Evolutionary conservation across 495 filamentous ascomycete species (phyloP), one percentile per base, ranked within the genome.

Genomic region (Xylona heveae): DNA sequence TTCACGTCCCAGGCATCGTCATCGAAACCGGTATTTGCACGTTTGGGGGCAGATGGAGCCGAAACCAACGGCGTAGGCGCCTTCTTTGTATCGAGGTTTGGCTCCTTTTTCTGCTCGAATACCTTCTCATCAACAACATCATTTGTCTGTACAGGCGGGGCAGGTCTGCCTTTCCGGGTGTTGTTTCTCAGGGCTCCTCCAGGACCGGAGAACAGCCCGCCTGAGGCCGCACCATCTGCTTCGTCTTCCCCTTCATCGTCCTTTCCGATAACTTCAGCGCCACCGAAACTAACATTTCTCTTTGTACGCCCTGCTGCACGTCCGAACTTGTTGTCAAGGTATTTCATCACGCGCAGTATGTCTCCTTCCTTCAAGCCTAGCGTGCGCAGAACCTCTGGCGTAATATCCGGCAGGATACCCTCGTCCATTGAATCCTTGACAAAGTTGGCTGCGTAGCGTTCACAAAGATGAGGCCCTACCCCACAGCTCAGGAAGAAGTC

Each of bases 1-100:
- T 94, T 94, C 6, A 88, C 73, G 45, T 84, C 79, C 88, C 88
- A 99, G 18, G 90, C 90, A 59, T 94, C 80, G 44, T 97, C 90
- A 25, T 99, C 88, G 39, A 99, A 95, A 14, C 82, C 82, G 30
- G 59, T 53, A 13, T 51, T 30, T 19, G 51, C 49, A 42, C 51
- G 54, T 33, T 49, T 47, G 13, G 40, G 38, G n/a, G 50, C 45
- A 7, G 47, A 36, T 13, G 71, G 61, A 35, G 59, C 58, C 28
- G 60, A 52, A 3, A 59, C 43, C 7, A 62, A 41, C 25, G 70
- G 70, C 24, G 64, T 61, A 3, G 60, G 39, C 1, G 54, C 48
- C 33, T 66, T 64, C 3, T 46, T 42, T 21, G 38, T 36, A 12
- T 40, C 50, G 19, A 52, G 50, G 4, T 51, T 48, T 20, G 39